Evolutionary conservation across 768 basidiomycete species (phyloP).

Genomic region (Paxillus rubicundulus): DNA sequence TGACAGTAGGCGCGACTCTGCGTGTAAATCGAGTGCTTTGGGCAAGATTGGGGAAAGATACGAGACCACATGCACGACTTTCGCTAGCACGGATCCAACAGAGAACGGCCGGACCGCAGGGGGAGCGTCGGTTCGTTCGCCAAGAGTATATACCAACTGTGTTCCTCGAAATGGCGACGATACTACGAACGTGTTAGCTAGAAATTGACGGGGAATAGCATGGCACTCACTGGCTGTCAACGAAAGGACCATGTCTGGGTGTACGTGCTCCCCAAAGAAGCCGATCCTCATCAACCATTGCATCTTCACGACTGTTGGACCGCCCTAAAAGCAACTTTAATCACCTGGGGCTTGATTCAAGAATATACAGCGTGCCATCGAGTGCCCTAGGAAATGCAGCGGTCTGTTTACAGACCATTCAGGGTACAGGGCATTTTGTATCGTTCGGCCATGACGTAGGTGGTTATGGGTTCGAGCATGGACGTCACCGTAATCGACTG

Average conservation of each 20-base stretch:
- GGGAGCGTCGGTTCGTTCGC: slow-evolving; percentile 40
- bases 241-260: slow-evolving; percentile 47
- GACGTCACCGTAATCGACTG: slow-evolving; percentile 48
- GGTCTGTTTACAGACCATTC: slow-evolving; percentile 42
- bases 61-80: slow-evolving; percentile 40
- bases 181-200: slow-evolving; percentile 27
- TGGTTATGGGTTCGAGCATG: slow-evolving; percentile 41
- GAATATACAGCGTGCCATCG: slow-evolving; percentile 34
- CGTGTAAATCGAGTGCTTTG: slow-evolving; percentile 38
- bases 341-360: not conserved
- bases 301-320: slow-evolving; percentile 46
- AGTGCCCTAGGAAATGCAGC: slow-evolving; percentile 51
- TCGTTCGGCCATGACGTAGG: slow-evolving; percentile 41
- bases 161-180: slow-evolving; percentile 50
- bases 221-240: slow-evolving; percentile 38
- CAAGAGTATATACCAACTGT: slow-evolving; percentile 44
- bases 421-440: slow-evolving; percentile 42
- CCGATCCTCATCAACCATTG: slow-evolving; percentile 40
- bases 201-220: not conserved
- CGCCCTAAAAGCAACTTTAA: slow-evolving; percentile 36
- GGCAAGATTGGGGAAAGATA: slow-evolving; percentile 45
- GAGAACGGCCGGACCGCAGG: slow-evolving; percentile 43
- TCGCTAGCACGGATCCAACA: slow-evolving; percentile 37
- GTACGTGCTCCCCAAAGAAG: slow-evolving; percentile 39
- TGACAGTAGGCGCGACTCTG: slow-evolving; percentile 41